Conservation (phyloP, 108 stramenopile genomes). For the Cyclotella baltica region DNA sequence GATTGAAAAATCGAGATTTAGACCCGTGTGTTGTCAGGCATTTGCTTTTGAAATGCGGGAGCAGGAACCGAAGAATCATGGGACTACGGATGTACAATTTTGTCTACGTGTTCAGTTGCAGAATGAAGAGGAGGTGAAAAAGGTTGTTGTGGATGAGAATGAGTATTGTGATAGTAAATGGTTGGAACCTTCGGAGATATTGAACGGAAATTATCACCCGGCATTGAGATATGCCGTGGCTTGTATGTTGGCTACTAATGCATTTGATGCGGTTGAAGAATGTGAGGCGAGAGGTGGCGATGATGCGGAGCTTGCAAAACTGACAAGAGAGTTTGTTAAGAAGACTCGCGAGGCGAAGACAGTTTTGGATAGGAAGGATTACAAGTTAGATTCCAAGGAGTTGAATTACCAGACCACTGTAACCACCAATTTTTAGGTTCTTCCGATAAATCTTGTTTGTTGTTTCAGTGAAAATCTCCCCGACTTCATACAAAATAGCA, state of each 20-base stretch:
- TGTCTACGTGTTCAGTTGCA: slow-evolving; percentile 40
- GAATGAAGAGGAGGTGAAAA: slow-evolving; percentile 38
- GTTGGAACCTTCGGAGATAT: slow-evolving; percentile 32
- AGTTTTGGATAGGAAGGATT: slow-evolving; percentile 37
- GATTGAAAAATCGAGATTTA: slow-evolving; percentile 30
- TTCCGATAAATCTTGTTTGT: neutral
- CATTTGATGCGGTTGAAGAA: slow-evolving; percentile 34
- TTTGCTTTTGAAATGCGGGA: slow-evolving; percentile 60
- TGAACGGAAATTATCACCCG: slow-evolving; percentile 58
- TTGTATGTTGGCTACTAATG: slow-evolving; percentile 38
- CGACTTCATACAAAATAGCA: too few species aligned
- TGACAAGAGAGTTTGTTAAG: slow-evolving; percentile 51
- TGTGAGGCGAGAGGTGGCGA: slow-evolving; percentile 34
- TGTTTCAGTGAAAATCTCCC: too few species aligned
- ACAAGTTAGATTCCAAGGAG: slow-evolving; percentile 49
- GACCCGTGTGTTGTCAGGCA: slow-evolving; percentile 44
- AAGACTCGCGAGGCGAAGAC: slow-evolving; percentile 41
- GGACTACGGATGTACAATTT: slow-evolving; percentile 53
- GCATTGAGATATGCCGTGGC: slow-evolving; percentile 58
- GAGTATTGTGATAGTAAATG: slow-evolving; percentile 55
- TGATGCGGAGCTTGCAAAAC: slow-evolving; percentile 38
- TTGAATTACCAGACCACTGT: slow-evolving; percentile 46
- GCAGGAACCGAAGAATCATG: slow-evolving; percentile 52
- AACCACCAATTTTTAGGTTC: slow-evolving; percentile 31
- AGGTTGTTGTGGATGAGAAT: slow-evolving; percentile 37